These are phyloP conservation scores for Cyberlindnera amylophila DNA, from an alignment of 805 yeast species.

Conservation along the genomic window DNA sequence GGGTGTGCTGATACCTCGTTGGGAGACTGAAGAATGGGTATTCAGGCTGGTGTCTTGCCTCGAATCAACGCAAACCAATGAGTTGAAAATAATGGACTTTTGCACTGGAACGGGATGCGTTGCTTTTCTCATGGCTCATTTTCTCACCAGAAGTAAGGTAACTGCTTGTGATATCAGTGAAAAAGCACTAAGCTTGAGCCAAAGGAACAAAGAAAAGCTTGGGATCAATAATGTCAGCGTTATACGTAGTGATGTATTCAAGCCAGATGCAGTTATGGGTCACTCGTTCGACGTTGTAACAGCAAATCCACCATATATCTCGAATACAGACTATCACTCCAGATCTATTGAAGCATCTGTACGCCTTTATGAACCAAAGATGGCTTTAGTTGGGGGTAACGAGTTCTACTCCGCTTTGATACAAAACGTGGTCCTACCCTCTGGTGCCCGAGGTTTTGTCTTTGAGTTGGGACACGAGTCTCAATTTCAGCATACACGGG, in stretches of 20 bases:
- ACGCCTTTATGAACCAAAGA: slow-evolving; percentile 62
- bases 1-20: slow-evolving; percentile 81
- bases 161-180: slow-evolving; percentile 55
- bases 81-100: slow-evolving; percentile 49
- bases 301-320: slow-evolving; percentile 92
- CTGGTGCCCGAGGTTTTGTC: slow-evolving; percentile 53
- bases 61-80: slow-evolving; percentile 5
- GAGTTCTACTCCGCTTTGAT: slow-evolving; percentile 66
- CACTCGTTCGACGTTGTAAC: slow-evolving; percentile 48
- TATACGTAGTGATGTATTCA: slow-evolving; percentile 11
- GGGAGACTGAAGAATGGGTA: slow-evolving; percentile 96
- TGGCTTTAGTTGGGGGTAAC: slow-evolving; percentile 75
- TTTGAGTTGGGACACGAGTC: slow-evolving; percentile 68
- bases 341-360: slow-evolving; percentile 60
- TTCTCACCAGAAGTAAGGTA: slow-evolving; percentile 26
- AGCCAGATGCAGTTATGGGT: not conserved
- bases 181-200: slow-evolving; percentile 49
- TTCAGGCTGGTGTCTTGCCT: slow-evolving; percentile 33
- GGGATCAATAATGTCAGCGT: slow-evolving; percentile 10
- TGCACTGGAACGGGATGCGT: slow-evolving; percentile 93
- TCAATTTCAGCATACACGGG: slow-evolving; percentile 48
- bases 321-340: slow-evolving; percentile 38
- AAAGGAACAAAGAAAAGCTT: slow-evolving; percentile 35
- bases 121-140: slow-evolving; percentile 46
- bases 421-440: slow-evolving; percentile 36